Percentiles rank a stretch among this genome's conserved stretches.
Evolutionary conservation across 2,329 filamentous ascomycete genomes (phyloP).

Genomic region (Aspergillus niger): DNA sequence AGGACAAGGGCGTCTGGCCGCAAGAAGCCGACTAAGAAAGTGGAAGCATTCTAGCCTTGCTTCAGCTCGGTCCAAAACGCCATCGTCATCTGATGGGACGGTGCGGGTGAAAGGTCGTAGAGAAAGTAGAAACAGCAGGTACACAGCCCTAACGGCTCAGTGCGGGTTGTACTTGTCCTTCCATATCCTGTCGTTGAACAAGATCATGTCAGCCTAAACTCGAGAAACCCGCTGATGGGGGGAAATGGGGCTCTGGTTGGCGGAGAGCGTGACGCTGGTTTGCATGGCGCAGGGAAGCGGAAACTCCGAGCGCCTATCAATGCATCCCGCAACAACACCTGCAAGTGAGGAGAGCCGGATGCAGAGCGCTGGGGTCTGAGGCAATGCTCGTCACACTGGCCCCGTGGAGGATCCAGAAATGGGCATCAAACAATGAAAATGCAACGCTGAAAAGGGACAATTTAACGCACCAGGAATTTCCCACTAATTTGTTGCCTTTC

Average conservation of each 20-base stretch:
- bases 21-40: background rate
- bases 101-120: background rate
- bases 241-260: constrained; percentile 22
- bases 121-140: background rate
- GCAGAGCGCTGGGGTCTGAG: constrained; percentile 8
- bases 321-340: constrained; percentile 17
- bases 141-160: constrained; percentile 26
- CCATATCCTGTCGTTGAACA: constrained; percentile 74
- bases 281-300: constrained; percentile 20
- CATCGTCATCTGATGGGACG: background rate
- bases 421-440: constrained; percentile 16
- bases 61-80: constrained; percentile 1
- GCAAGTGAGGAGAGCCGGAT: constrained; percentile 16
- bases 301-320: constrained; percentile 26
- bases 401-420: constrained; percentile 6
- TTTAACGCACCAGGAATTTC: constrained; percentile 84
- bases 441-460: background rate
- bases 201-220: constrained; percentile 25
- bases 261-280: constrained; percentile 16
- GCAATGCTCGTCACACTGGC: constrained; percentile 8
- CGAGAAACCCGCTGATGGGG: constrained; percentile 3
- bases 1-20: background rate
- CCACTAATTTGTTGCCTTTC: constrained; percentile 83
- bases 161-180: constrained; percentile 85
- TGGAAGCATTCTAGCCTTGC: background rate